These are phyloP conservation scores for Stachybotrys elegans DNA, from an alignment of 2,329 filamentous ascomycete species.

Conservation along the genomic window DNA sequence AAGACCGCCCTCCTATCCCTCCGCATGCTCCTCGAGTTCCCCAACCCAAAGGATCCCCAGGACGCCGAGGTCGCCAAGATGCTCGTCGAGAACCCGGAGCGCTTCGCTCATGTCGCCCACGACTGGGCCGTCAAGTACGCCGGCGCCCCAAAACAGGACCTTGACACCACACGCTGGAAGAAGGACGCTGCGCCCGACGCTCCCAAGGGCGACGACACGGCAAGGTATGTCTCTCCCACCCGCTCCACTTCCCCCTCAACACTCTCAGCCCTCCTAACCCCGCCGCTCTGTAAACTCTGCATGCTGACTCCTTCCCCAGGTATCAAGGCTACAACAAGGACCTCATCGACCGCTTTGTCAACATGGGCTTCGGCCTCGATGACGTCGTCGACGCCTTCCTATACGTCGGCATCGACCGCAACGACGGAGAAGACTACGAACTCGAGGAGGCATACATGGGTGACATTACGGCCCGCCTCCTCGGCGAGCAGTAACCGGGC, in stretches of 20 bases:
- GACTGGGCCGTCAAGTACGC: slow-evolving; percentile 88
- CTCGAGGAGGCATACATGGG: slow-evolving; percentile 89
- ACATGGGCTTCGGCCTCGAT: slow-evolving; percentile 88
- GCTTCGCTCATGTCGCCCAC: slow-evolving; percentile 76
- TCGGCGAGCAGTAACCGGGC: slow-evolving; percentile 62
- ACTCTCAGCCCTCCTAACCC: too few relatives aligned
- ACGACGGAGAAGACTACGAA: slow-evolving; percentile 73
- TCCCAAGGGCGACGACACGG: slow-evolving; percentile 10
- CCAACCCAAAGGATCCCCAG: slow-evolving; percentile 94
- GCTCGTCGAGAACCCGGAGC: slow-evolving; percentile 72
- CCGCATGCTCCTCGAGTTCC: slow-evolving; percentile 86
- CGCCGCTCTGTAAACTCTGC: too few relatives aligned
- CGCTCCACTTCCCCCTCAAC: too few relatives aligned
- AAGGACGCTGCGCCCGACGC: slow-evolving; percentile 42
- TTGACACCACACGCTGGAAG: slow-evolving; percentile 36
- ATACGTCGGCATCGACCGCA: slow-evolving; percentile 74
- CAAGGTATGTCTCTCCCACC: slow-evolving; percentile 27
- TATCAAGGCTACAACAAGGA: slow-evolving; percentile 85
- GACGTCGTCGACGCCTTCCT: slow-evolving; percentile 82
- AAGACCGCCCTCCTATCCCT: slow-evolving; percentile 92
- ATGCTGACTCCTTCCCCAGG: slow-evolving; percentile 33
- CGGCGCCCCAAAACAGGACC: slow-evolving; percentile 55
- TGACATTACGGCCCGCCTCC: slow-evolving; percentile 78
- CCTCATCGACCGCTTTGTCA: slow-evolving; percentile 76
- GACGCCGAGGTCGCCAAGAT: slow-evolving; percentile 93